phyloP scores from a whole-genome alignment of 352 stramenopile species.

The Phytophthora brassicae region DNA sequence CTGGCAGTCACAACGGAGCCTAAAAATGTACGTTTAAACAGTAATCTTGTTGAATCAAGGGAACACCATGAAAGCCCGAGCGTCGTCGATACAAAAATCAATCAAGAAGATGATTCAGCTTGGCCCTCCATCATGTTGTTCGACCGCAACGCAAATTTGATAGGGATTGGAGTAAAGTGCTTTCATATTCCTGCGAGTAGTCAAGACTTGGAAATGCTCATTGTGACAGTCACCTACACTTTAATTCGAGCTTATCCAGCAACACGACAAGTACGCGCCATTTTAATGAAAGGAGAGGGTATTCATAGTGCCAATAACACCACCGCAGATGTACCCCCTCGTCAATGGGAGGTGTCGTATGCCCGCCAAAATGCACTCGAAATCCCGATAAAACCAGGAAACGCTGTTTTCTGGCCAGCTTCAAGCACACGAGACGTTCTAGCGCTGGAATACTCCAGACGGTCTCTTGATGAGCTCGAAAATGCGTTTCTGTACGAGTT shows the following conservation, averaged over 20 bases:
- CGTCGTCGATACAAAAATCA: background rate
- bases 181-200: constrained; percentile 49
- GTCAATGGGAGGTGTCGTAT: constrained; percentile 46
- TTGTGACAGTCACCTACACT: constrained; percentile 44
- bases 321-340: background rate
- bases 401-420: constrained; percentile 53
- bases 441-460: constrained; percentile 43
- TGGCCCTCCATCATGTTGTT: constrained; percentile 45
- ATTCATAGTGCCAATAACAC: constrained; percentile 9
- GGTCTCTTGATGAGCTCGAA: constrained; percentile 45
- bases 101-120: constrained; percentile 19
- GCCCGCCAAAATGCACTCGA: constrained; percentile 29
- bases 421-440: constrained; percentile 38
- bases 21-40: background rate
- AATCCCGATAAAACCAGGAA: constrained; percentile 27
- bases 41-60: constrained; percentile 2
- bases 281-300: constrained; percentile 12
- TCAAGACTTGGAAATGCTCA: constrained; percentile 52
- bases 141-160: constrained; percentile 35
- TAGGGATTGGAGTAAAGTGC: constrained; percentile 51
- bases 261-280: constrained; percentile 36
- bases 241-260: constrained; percentile 23
- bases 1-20: background rate
- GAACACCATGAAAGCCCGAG: constrained; percentile 4
- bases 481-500: constrained; percentile 62